Evolutionary conservation across 2,329 filamentous ascomycete genomes (phyloP), one percentile per base, ranked within the genome.

Genomic region (Diaporthe sp.): DNA sequence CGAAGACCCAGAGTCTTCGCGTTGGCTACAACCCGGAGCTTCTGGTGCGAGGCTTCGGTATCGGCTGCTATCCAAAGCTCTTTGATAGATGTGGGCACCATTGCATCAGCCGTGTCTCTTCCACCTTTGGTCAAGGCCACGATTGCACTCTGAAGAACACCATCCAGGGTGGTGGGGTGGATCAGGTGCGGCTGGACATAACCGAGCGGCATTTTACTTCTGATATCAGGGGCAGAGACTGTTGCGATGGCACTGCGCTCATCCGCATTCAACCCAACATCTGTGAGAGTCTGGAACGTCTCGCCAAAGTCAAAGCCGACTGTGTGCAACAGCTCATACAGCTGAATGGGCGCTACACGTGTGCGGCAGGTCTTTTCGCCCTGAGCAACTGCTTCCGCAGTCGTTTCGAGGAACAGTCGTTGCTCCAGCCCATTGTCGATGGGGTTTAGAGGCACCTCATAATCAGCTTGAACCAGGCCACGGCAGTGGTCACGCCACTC

Each of bases 401-500:
- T 39, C 31, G 57, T 39, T 8, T 61, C 57, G 57, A 39, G 31
- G 57, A 61, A 39, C 17, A 37, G 19, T 10, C 37, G 58, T 25
- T 61, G 34, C 58, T 61, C 58, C 15, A 42, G 44, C 17, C 68
- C 25, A 58, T 42, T 17, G 5, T 58, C 65, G 15, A 78, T 28
- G 19, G 58, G 19, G 12, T 22, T 61, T 22, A 42, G 19, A 17
- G 39, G 34, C 10, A 44, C 31, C 10, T 75, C 67, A 28, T 75
- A 72, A 19, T 77, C 76, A 8, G 60, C 71, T 34, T 62, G 71
- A 13, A 80, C 75, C 12, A 76, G 77, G 2, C 79, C 79, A 3
- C 77, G 78, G 49, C 79, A 80, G 75, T 80, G 79, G 72, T 80
- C 79, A 68, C 76, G 76, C 37, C 76, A 78, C 31, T 77, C 74